Evolutionary conservation across 2,329 filamentous ascomycete genomes (phyloP).

Genomic region (Gaeumannomyces sp.): DNA sequence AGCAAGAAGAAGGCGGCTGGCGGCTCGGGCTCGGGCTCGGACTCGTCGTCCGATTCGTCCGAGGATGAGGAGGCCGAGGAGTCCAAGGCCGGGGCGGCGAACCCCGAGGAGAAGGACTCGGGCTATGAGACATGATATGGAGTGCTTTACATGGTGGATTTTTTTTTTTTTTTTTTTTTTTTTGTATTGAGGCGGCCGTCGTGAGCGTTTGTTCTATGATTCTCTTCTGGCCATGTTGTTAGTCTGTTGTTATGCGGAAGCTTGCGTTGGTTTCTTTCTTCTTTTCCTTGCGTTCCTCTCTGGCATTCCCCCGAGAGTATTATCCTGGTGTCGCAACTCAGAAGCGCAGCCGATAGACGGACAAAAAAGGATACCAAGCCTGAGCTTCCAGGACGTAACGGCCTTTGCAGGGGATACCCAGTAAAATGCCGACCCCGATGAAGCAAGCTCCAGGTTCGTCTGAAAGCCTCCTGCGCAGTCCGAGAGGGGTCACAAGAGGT

Average conservation of each 20-base stretch:
- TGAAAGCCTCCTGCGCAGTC: background rate
- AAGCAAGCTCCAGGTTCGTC: background rate
- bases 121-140: conserved; percentile 9
- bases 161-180: background rate
- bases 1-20: conserved; percentile 18
- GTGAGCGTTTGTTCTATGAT: background rate
- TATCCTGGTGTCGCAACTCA: background rate
- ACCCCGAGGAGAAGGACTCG: conserved; percentile 2
- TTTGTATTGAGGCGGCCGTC: background rate
- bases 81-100: background rate
- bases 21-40: conserved; percentile 14
- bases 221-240: background rate
- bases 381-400: no score
- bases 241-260: no score
- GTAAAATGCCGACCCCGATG: background rate
- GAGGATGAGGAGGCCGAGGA: conserved; percentile 11
- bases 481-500: background rate
- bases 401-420: no score
- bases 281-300: background rate
- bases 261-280: background rate
- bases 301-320: background rate
- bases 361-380: background rate
- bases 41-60: conserved; percentile 11
- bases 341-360: background rate
- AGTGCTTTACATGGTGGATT: background rate